Base-by-base conservation (phyloP, 2,329 filamentous ascomycete species). In the Exophiala xenobiotica region DNA sequence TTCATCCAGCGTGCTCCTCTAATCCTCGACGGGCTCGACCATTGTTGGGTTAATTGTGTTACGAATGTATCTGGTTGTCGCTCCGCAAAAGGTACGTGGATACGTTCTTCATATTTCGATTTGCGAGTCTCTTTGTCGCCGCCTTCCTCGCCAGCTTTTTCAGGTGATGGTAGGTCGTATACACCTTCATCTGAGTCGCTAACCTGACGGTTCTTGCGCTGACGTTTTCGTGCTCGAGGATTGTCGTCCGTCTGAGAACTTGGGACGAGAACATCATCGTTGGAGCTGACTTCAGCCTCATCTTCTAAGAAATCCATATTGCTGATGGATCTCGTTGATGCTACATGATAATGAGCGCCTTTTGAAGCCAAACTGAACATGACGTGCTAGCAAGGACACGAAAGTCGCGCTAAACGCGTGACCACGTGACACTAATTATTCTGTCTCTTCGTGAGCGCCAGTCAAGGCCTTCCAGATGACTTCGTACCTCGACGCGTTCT, bases 1-100 rank as follows among this genome's bases (percentile, higher is more conserved):
- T 58, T 58, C 52, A 55, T 75, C 71, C 76, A 79, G 50, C 76
- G 71, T 8, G 77, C 72, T 1, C 76, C 75, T 56, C 77, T 71
- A 48, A 78, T 75, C 53, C 71, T 67, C 44, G 76, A 77, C 2
- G 77, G 77, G 53, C 75, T 78, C 1, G 76, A 78, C 46, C 67
- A 65, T 31, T 73, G 70, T 46, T 74, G 72, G 3, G 74, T 75
- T 38, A 75, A 65, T 56, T 77, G 74, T 0, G 73, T 76, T 14
- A 76, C 73, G 49, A 75, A 77, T 3, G 70, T 70, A 45, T 75
- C 69, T 26, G 72, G 67, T 46, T 69, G 70, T 3, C 65, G 50
- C n/a, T 65, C 68, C 11, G 56, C 65, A 41, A 67, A 65, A 4
- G 73, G 68, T 3, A 72, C 64, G 56, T 73, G 71, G 38, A 70